Conservation (phyloP, 1,284 basidiomycete genomes). For the Cerrena zonata region DNA sequence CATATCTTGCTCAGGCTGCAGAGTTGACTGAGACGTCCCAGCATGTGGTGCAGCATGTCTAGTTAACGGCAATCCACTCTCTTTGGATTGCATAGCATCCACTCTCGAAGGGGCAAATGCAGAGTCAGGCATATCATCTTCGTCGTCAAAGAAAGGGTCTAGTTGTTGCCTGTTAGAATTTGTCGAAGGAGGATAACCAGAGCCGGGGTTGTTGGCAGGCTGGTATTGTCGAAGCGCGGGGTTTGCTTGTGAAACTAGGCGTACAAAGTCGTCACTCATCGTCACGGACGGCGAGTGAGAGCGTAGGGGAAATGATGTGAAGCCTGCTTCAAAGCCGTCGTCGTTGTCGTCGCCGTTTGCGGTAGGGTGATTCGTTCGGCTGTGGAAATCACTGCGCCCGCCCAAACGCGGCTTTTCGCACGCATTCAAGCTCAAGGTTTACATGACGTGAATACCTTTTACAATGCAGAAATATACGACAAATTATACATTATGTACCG, state of each 20-base stretch:
- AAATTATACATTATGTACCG: not conserved
- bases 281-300: constrained; percentile 15
- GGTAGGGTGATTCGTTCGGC: no score
- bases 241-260: constrained; percentile 67
- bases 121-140: constrained; percentile 55
- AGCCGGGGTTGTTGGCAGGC: constrained; percentile 48
- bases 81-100: constrained; percentile 61
- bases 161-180: constrained; percentile 36
- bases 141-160: constrained; percentile 80
- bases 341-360: no score
- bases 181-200: constrained; percentile 50
- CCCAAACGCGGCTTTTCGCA: no score
- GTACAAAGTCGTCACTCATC: constrained; percentile 71
- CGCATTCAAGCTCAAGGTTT: no score
- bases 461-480: no score
- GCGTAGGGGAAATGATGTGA: not conserved
- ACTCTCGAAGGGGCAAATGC: constrained; percentile 41
- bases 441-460: no score
- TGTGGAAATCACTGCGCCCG: no score
- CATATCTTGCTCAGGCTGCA: constrained; percentile 36
- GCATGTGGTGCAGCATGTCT: constrained; percentile 55
- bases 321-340: constrained; percentile 4
- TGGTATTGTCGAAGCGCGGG: constrained; percentile 57
- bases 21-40: constrained; percentile 44
- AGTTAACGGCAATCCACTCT: constrained; percentile 61